Percentiles rank a stretch among this genome's conserved stretches.
Conservation (phyloP, 768 basidiomycete species). For the Lentinula sp. region DNA sequence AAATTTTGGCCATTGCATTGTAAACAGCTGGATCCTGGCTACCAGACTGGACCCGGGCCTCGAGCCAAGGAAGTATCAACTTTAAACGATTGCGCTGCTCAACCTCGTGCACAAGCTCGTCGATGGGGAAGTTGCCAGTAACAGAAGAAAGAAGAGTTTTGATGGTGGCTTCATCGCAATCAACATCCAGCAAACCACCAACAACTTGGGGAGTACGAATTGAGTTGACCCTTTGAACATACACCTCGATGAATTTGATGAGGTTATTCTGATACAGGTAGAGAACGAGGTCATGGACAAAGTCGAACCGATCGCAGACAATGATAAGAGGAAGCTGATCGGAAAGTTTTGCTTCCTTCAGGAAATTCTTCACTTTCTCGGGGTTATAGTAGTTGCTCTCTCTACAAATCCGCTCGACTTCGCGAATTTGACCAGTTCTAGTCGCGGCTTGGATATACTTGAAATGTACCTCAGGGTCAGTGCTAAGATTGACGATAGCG, state of each 20-base stretch:
- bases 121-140: slow-evolving; percentile 95
- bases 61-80: slow-evolving; percentile 95
- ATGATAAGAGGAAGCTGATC: slow-evolving; percentile 99
- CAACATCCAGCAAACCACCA: slow-evolving; percentile 94
- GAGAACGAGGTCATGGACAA: slow-evolving; percentile 96
- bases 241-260: slow-evolving; percentile 98
- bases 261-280: slow-evolving; percentile 98
- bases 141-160: slow-evolving; percentile 92
- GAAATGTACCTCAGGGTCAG: slow-evolving; percentile 97
- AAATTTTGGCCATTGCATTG: slow-evolving; percentile 98
- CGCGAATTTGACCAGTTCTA: slow-evolving; percentile 95
- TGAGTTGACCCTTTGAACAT: slow-evolving; percentile 97
- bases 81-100: slow-evolving; percentile 95
- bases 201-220: slow-evolving; percentile 95
- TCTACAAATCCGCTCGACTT: slow-evolving; percentile 97
- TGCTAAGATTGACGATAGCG: slow-evolving; percentile 93
- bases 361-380: slow-evolving; percentile 99
- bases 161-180: slow-evolving; percentile 95
- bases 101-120: slow-evolving; percentile 96
- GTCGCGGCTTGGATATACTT: slow-evolving; percentile 99
- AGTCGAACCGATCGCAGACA: slow-evolving; percentile 99
- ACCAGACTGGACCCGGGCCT: slow-evolving; percentile 88
- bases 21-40: slow-evolving; percentile 90
- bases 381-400: slow-evolving; percentile 98
- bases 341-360: slow-evolving; percentile 94